phyloP scores from a whole-genome alignment of 1,139 yeast species.

The Geotrichum histeridarum region DNA sequence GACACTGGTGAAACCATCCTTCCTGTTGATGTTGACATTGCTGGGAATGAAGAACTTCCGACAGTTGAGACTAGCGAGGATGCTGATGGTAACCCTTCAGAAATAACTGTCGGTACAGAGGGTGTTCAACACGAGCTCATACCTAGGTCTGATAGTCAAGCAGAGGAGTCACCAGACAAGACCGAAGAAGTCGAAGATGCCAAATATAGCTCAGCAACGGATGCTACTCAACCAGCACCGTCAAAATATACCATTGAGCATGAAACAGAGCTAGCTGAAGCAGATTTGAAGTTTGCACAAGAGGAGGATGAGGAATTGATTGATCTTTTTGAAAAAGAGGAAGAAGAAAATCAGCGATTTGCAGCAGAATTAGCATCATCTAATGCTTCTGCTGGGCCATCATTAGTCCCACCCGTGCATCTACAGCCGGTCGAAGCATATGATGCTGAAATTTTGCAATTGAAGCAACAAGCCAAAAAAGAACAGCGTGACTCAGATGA shows the following conservation, averaged over 20 bases:
- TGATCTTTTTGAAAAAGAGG: slow-evolving; percentile 62
- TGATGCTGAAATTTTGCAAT: slow-evolving; percentile 50
- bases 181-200: too few species aligned
- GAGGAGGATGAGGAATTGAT: slow-evolving; percentile 67
- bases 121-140: too few species aligned
- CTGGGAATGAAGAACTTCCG: too few species aligned
- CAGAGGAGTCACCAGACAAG: too few species aligned
- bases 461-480: slow-evolving; percentile 50
- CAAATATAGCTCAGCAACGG: too few species aligned
- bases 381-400: background rate
- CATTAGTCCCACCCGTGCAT: background rate
- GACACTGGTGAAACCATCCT: background rate
- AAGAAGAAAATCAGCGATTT: slow-evolving; percentile 64
- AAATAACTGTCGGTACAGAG: too few species aligned
- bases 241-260: slow-evolving; percentile 19
- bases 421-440: slow-evolving; percentile 37
- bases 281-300: slow-evolving; percentile 50
- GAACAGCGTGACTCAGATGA: slow-evolving; percentile 87
- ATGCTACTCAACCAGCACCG: background rate
- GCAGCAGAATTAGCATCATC: slow-evolving; percentile 32
- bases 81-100: too few species aligned
- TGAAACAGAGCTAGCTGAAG: slow-evolving; percentile 31
- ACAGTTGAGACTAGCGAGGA: too few species aligned
- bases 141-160: too few species aligned
- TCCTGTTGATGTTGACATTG: background rate